Percentiles rank a stretch among this genome's conserved stretches.
Conservation (phyloP, 2,329 filamentous ascomycete species). For the Hymenoscyphus fraxineus region DNA sequence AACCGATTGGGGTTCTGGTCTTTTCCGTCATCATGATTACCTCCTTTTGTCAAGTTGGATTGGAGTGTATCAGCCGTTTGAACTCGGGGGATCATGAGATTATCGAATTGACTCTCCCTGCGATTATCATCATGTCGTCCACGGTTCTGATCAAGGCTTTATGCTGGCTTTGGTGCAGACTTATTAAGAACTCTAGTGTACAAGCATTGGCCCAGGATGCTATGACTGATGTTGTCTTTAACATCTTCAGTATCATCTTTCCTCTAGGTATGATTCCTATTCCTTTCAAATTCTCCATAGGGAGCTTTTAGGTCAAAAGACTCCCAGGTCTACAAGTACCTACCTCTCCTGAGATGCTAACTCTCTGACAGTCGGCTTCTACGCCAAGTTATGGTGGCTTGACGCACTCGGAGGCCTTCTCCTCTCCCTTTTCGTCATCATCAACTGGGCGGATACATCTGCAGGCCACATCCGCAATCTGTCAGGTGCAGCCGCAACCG, state of each 20-base stretch:
- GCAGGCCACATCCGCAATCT: conserved; percentile 56
- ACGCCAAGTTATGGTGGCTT: conserved; percentile 62
- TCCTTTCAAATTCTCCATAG: neutral
- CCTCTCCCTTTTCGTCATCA: conserved; percentile 64
- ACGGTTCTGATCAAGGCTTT: conserved; percentile 57
- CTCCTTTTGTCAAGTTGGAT: conserved; percentile 57
- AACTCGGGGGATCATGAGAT: conserved; percentile 46
- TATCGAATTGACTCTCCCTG: conserved; percentile 47
- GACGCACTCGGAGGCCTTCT: conserved; percentile 59
- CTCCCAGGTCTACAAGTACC: neutral
- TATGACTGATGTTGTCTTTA: conserved; percentile 62
- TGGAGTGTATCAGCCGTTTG: conserved; percentile 57
- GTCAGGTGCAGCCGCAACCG: conserved; percentile 53
- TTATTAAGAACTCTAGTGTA: conserved; percentile 60
- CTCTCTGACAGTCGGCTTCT: conserved; percentile 46
- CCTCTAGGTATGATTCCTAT: conserved; percentile 41
- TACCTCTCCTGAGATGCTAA: neutral
- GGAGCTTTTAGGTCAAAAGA: neutral
- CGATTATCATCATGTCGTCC: conserved; percentile 53
- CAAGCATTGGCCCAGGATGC: conserved; percentile 61
- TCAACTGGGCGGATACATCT: conserved; percentile 62
- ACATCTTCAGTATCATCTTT: conserved; percentile 59
- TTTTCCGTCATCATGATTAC: conserved; percentile 63
- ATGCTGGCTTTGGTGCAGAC: conserved; percentile 56
- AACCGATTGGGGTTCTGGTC: conserved; percentile 59